Conservation (phyloP, 805 yeast genomes). For the Yamadazyma insecticola region DNA sequence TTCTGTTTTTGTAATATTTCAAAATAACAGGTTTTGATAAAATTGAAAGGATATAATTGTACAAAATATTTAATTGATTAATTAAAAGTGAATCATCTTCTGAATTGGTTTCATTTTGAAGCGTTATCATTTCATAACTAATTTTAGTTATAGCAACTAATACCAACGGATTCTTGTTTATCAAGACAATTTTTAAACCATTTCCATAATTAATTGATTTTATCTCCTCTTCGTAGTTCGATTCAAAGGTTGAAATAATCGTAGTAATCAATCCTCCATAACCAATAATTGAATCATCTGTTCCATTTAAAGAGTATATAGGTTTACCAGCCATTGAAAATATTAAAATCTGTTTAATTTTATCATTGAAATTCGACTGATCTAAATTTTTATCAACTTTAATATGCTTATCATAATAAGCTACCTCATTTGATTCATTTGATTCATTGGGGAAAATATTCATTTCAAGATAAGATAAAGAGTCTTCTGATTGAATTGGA, state of each 20-base stretch:
- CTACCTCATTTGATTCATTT: slow-evolving; percentile 1
- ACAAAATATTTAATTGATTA: slow-evolving; percentile 64
- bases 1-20: slow-evolving; percentile 62
- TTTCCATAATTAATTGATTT: slow-evolving; percentile 48
- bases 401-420: slow-evolving; percentile 15
- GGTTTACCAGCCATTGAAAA: slow-evolving; percentile 87
- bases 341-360: slow-evolving; percentile 68
- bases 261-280: slow-evolving; percentile 82
- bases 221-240: slow-evolving; percentile 33
- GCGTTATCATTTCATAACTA: slow-evolving; percentile 35
- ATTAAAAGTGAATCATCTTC: slow-evolving; percentile 15
- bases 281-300: slow-evolving; percentile 61
- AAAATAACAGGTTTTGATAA: slow-evolving; percentile 75
- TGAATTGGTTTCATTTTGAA: slow-evolving; percentile 9
- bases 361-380: slow-evolving; percentile 18
- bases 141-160: slow-evolving; percentile 63
- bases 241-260: slow-evolving; percentile 63
- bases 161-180: slow-evolving; percentile 64
- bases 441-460: slow-evolving; percentile 3
- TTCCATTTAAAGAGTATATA: slow-evolving; percentile 72
- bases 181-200: slow-evolving; percentile 49
- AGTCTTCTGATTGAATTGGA: background rate
- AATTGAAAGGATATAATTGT: slow-evolving; percentile 77
- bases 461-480: background rate
- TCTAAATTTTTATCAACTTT: slow-evolving; percentile 12